Conservation (phyloP, 768 basidiomycete genomes). For the Aureoboletus auriporus region DNA sequence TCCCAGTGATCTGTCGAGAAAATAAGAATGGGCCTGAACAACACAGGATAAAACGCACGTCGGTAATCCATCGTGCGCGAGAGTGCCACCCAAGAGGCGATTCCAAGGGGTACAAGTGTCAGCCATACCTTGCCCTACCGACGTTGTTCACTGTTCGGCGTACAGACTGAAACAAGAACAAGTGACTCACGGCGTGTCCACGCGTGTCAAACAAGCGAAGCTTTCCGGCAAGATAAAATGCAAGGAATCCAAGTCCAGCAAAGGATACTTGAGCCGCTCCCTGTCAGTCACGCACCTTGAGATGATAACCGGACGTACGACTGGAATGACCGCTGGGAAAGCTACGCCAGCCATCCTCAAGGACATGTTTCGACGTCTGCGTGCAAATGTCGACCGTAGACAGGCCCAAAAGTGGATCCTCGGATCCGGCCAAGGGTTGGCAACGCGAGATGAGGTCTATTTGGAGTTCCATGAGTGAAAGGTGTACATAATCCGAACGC, state of each 20-base stretch:
- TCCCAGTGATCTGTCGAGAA: conserved; percentile 75
- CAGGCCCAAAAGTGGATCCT: conserved; percentile 68
- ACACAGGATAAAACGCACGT: conserved; percentile 44
- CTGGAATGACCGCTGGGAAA: conserved; percentile 92
- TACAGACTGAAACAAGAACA: not conserved
- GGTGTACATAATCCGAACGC: not conserved
- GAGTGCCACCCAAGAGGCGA: conserved; percentile 69
- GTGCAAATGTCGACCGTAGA: conserved; percentile 75
- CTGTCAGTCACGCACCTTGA: not conserved
- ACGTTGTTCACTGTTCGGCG: not conserved
- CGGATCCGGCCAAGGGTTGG: conserved; percentile 56
- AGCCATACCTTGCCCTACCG: conserved; percentile 76
- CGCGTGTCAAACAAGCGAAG: conserved; percentile 80
- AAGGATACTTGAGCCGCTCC: conserved; percentile 62
- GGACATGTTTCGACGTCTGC: conserved; percentile 48
- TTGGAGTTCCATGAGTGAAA: not conserved
- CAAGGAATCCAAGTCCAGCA: conserved; percentile 86
- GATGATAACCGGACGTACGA: conserved; percentile 40
- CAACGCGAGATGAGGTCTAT: conserved; percentile 42
- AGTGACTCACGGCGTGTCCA: conserved; percentile 57
- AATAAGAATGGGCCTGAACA: not conserved
- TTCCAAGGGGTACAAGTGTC: conserved; percentile 66
- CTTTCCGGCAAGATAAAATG: conserved; percentile 89
- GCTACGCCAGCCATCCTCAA: conserved; percentile 84
- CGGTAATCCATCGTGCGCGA: conserved; percentile 93